Base-by-base conservation (phyloP, 441 rosid species). In the Geranium incanum region DNA sequence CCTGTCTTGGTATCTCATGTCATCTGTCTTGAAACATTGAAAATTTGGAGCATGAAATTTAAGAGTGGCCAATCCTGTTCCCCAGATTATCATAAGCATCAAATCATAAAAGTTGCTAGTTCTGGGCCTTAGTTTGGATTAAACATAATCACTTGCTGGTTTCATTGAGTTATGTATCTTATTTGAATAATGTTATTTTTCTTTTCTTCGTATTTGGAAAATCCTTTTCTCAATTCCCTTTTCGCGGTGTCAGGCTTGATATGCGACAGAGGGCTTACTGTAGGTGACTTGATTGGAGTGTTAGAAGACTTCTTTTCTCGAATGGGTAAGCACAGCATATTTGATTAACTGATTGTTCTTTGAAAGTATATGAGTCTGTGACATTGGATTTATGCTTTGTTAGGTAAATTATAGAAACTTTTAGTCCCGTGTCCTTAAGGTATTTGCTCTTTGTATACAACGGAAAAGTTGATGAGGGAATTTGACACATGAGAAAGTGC, bases 271-370 rank as follows among this genome's bases (percentile, higher is more conserved):
- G 97, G 97, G 70, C 98, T 94, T 72, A 86, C 97, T 38, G 87
- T 94, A 80, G 90, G 97, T 80, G 95, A 94, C 77, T 86, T 91
- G 82, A 90, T 91, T 68, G 97, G 98, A 74, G 86, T 89, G 48
- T 78, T 94, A 60, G 76, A 90, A 57, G 95, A 90, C 83, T 94
- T 94, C 84, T 92, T 94, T 82, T 82, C 93, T 13, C 87, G 97
- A 55, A 81, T 94, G 76, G 97, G 99, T 92, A 82, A 80, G 62
- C 16, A 4, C 62, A 55, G 3, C 19, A 16, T 15, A 55, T 48
- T 48, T 48, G 15, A 1, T 48, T 48, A 7, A n/a, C 57, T 2
- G 57, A 11, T 12, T 12, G 15, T 48, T 16, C 57, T 11, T 48
- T 48, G 9, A 48, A 48, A 48, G 15, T 43, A 8, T 7, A 39